These are phyloP conservation scores for Ceratocystis eucalypticola DNA, from an alignment of 2,329 filamentous ascomycete species.

Conservation along the genomic window DNA sequence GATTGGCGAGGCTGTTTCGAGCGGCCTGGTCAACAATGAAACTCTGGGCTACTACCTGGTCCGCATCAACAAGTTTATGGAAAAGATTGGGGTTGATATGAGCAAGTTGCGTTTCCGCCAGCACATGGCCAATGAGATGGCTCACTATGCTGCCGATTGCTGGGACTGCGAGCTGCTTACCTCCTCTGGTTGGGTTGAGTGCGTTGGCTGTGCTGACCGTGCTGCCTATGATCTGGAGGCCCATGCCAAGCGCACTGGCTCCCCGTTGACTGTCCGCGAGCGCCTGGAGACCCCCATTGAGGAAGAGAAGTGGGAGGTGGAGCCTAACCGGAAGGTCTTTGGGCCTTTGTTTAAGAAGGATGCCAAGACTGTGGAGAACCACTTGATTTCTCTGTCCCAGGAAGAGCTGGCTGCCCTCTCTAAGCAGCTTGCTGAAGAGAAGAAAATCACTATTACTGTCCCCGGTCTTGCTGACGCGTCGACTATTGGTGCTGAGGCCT, in stretches of 20 bases:
- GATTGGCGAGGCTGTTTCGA: conserved; percentile 74
- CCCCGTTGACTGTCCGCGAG: conserved; percentile 73
- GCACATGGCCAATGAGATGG: conserved; percentile 69
- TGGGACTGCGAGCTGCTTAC: conserved; percentile 94
- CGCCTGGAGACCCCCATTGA: conserved; percentile 61
- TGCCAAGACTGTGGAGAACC: conserved; percentile 69
- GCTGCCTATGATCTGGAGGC: conserved; percentile 90
- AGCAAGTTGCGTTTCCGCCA: conserved; percentile 90
- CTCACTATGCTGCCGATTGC: conserved; percentile 92
- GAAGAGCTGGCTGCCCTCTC: conserved; percentile 68
- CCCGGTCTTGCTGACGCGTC: conserved; percentile 53
- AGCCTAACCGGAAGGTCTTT: conserved; percentile 89
- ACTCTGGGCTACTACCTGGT: conserved; percentile 96
- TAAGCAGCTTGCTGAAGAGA: conserved; percentile 56
- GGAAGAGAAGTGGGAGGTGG: conserved; percentile 76
- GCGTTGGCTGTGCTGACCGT: conserved; percentile 89
- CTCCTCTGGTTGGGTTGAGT: conserved; percentile 94
- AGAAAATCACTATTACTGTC: conserved; percentile 67
- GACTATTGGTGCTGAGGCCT: conserved; percentile 62
- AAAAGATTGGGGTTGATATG: conserved; percentile 75
- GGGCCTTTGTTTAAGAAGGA: conserved; percentile 94
- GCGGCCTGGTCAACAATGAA: conserved; percentile 84
- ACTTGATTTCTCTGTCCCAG: conserved; percentile 62
- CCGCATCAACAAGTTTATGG: conserved; percentile 79
- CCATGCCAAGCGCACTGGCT: conserved; percentile 84